A percentile compares a stretch with the other conserved stretches of the same genome.
These are phyloP conservation scores for Vinca minor DNA, from an alignment of 257 asterid genomes.

Conservation along the genomic window DNA sequence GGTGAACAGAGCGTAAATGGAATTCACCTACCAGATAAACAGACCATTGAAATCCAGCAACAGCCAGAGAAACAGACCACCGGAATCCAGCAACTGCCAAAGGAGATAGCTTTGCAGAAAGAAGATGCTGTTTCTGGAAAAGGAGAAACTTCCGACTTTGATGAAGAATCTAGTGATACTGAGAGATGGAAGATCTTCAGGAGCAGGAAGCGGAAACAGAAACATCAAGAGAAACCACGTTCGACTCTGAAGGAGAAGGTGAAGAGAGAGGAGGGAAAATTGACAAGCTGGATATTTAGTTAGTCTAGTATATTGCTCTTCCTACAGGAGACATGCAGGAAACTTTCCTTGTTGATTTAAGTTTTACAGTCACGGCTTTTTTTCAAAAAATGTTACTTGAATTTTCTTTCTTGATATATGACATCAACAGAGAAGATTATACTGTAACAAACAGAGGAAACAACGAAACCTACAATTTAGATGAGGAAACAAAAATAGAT, in stretches of 20 bases:
- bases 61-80: no score
- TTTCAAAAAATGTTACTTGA: not conserved
- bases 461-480: not conserved
- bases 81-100: no score
- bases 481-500: not conserved
- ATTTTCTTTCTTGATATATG: not conserved
- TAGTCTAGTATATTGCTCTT: slow-evolving; percentile 4
- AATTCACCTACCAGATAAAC: slow-evolving; percentile 11
- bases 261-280: slow-evolving; percentile 17
- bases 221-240: slow-evolving; percentile 12
- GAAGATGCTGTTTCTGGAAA: slow-evolving; percentile 12
- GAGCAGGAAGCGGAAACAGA: slow-evolving; percentile 19
- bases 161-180: slow-evolving; percentile 12
- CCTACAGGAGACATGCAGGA: not conserved
- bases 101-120: slow-evolving; percentile 11
- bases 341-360: not conserved
- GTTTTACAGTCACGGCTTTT: not conserved
- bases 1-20: slow-evolving; percentile 4
- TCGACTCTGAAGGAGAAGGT: slow-evolving; percentile 13
- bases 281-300: slow-evolving; percentile 30
- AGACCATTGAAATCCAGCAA: slow-evolving; percentile 4
- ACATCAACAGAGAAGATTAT: not conserved
- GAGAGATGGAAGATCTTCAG: slow-evolving; percentile 20
- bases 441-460: not conserved
- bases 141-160: no score